A percentile compares a stretch with the other conserved stretches of the same genome.
Conservation (phyloP, 2,329 filamentous ascomycete genomes). For the Bipolaris oryzae region DNA sequence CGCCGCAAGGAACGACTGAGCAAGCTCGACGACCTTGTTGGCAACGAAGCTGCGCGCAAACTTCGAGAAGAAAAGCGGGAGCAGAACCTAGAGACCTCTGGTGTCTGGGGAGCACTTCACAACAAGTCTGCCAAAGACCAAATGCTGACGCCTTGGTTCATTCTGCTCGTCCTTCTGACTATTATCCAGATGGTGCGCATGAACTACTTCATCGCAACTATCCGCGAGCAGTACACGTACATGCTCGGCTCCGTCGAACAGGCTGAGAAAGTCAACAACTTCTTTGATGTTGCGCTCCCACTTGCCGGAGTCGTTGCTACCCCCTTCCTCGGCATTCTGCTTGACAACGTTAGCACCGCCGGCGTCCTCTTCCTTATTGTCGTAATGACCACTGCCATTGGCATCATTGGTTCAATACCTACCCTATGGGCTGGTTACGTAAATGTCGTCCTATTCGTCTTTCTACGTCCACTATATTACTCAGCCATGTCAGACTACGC, state of each 20-base stretch:
- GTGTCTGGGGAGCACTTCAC: constrained; percentile 86
- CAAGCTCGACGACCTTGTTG: constrained; percentile 75
- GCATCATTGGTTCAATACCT: constrained; percentile 74
- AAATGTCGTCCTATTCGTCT: constrained; percentile 77
- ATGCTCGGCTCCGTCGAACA: constrained; percentile 67
- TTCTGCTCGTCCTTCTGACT: constrained; percentile 82
- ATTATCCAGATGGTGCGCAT: constrained; percentile 64
- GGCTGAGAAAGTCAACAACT: constrained; percentile 73
- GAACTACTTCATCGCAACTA: constrained; percentile 91
- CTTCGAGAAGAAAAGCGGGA: constrained; percentile 68
- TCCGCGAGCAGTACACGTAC: constrained; percentile 78
- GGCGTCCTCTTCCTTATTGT: constrained; percentile 74
- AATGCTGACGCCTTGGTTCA: constrained; percentile 80
- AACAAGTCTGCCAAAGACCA: constrained; percentile 72
- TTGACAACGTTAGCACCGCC: constrained; percentile 75
- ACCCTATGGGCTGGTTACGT: constrained; percentile 72
- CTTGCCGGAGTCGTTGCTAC: constrained; percentile 79
- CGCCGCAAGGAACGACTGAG: constrained; percentile 64
- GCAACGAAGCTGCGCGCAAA: constrained; percentile 65
- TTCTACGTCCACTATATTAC: constrained; percentile 88
- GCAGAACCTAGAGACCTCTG: constrained; percentile 69
- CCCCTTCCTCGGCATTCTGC: constrained; percentile 79
- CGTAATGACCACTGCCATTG: constrained; percentile 71
- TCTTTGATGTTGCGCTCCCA: constrained; percentile 84
- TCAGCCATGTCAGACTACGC: constrained; percentile 87